Base-by-base conservation (phyloP, 495 filamentous ascomycete genomes). In the Arthonia radiata region DNA sequence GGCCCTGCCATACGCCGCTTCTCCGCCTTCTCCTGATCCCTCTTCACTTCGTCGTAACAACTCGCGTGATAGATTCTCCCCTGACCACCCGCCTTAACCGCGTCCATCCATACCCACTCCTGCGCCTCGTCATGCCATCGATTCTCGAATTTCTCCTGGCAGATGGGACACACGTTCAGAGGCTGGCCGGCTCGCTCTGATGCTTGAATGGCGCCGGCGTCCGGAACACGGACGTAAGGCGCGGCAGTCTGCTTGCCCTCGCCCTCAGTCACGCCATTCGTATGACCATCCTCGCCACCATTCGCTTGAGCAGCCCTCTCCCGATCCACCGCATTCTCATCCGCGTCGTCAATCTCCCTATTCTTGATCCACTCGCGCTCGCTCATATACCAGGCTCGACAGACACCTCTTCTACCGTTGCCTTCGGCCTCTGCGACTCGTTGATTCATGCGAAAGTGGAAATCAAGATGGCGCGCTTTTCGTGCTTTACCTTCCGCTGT, bases 61-160 rank as follows among this genome's bases (percentile, higher is more conserved):
- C 64, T 86, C 13, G 75, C 80, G 49, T 97, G 86, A 31, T 76
- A 93, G 10, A 89, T 68, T n/a, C n/a, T n/a, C n/a, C n/a, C n/a
- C 32, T 75, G 66, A 27, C 53, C 61, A n/a, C 70, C 74, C 19
- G 83, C 59, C 38, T 67, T 63, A 26, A 75, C 53, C 1, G 86
- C 74, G 47, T 97, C 83, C 53, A 74, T 76, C 79, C 89, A 97
- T 17, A 97, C 90, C 58, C 80, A 93, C 33, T 94, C 80, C 44
- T 93, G 79, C 12, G 67, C 74, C 33, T 86, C 77, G 35, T 91
- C 78, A 11, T 79, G 70, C 76, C 79, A 94, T 18, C 57, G 56
- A 33, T 66, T 81, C 46, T 86, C 71, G 31, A 94, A 91, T 36
- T 72, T 71, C 49, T 97, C 86, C 44, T 92, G 81, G 44, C 86